Conservation (phyloP, 306 rosid genomes). For the Castanopsis chinensis region DNA sequence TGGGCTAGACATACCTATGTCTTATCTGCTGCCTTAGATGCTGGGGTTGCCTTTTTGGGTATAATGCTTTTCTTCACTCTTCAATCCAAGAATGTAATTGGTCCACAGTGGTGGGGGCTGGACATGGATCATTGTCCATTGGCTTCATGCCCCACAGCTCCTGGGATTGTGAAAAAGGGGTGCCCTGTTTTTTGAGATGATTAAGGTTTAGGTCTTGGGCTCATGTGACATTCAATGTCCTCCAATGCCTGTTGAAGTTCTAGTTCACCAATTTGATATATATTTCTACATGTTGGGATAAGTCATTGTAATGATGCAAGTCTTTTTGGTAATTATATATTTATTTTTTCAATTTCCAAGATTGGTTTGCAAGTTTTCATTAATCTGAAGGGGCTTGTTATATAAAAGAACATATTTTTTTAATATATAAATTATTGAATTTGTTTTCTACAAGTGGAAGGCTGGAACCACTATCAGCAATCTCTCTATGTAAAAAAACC, state of each 20-base stretch:
- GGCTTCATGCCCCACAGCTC: slow-evolving; percentile 71
- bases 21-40: slow-evolving; percentile 69
- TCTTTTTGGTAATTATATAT: background rate
- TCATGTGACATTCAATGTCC: background rate
- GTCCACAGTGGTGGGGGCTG: slow-evolving; percentile 74
- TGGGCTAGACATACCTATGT: slow-evolving; percentile 78
- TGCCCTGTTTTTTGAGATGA: slow-evolving; percentile 44
- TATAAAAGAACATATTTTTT: background rate
- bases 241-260: background rate
- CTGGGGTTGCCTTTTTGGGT: slow-evolving; percentile 63
- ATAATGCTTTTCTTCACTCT: slow-evolving; percentile 52
- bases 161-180: slow-evolving; percentile 42
- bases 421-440: background rate
- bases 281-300: background rate
- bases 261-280: background rate
- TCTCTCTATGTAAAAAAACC: too few relatives aligned
- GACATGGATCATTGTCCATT: slow-evolving; percentile 39
- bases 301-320: background rate
- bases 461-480: too few relatives aligned
- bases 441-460: too few relatives aligned
- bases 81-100: slow-evolving; percentile 32
- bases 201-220: too few relatives aligned
- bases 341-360: background rate
- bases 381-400: background rate
- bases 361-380: background rate